Evolutionary conservation across 2,329 filamentous ascomycete genomes (phyloP).

Genomic region (Phoma sp.): DNA sequence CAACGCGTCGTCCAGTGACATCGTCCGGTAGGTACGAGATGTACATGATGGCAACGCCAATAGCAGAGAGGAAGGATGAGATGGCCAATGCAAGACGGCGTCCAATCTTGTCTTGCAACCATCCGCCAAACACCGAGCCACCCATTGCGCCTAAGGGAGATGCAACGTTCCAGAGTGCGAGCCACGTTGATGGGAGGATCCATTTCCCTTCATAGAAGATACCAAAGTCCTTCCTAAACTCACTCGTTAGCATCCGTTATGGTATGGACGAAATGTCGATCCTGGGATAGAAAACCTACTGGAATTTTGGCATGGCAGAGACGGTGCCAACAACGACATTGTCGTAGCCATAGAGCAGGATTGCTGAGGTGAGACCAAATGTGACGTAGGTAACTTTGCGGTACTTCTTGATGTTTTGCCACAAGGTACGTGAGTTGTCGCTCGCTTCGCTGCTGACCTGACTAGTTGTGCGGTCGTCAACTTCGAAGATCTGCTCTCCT

Average conservation of each 20-base stretch:
- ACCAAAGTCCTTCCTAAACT: constrained; percentile 34
- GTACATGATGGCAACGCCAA: constrained; percentile 40
- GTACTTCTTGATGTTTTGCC: constrained; percentile 42
- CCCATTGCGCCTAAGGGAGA: constrained; percentile 37
- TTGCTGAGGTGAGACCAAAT: constrained; percentile 34
- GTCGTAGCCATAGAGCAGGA: constrained; percentile 41
- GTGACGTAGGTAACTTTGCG: constrained; percentile 34
- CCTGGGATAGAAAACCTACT: constrained; percentile 22
- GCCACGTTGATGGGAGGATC: constrained; percentile 39
- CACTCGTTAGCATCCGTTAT: not conserved
- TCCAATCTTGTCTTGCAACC: constrained; percentile 36
- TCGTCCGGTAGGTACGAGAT: constrained; percentile 34
- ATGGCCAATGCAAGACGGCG: constrained; percentile 31
- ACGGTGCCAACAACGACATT: constrained; percentile 40
- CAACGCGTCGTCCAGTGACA: constrained; percentile 32
- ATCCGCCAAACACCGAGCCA: constrained; percentile 35
- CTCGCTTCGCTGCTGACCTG: constrained; percentile 6
- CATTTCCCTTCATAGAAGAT: constrained; percentile 29
- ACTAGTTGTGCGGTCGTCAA: constrained; percentile 11
- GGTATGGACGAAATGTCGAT: not conserved
- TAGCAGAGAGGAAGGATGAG: constrained; percentile 34
- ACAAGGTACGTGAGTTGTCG: constrained; percentile 33
- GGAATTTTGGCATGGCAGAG: constrained; percentile 38
- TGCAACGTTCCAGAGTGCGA: constrained; percentile 38
- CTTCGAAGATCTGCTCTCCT: constrained; percentile 20